These are phyloP conservation scores for Dryas integrifolia DNA, from an alignment of 331 rosid genomes.

Conservation along the genomic window DNA sequence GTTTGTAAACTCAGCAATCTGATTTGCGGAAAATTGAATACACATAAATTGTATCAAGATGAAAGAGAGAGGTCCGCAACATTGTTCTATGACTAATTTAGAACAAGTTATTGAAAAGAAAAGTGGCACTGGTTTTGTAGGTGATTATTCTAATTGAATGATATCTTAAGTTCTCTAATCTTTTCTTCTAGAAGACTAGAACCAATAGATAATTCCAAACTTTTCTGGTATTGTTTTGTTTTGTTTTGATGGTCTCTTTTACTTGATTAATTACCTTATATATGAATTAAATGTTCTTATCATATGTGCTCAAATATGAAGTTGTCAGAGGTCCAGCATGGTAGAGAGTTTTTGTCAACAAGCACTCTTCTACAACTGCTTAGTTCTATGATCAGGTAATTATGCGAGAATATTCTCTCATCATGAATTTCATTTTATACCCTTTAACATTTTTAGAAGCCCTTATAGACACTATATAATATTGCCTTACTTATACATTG, in stretches of 20 bases:
- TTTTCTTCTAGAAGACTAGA: background rate
- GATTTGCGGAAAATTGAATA: background rate
- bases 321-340: constrained; percentile 80
- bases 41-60: background rate
- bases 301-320: constrained; percentile 39
- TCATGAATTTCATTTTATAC: background rate
- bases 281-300: constrained; percentile 13
- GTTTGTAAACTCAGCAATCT: background rate
- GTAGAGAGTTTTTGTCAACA: constrained; percentile 64
- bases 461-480: background rate
- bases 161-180: background rate
- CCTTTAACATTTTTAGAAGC: background rate
- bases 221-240: background rate
- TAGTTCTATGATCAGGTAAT: constrained; percentile 71
- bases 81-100: background rate
- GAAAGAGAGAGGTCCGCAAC: background rate
- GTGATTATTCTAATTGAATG: constrained; percentile 1
- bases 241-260: constrained; percentile 9
- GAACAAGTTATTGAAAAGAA: background rate
- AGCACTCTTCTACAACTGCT: constrained; percentile 67
- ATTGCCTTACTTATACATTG: background rate
- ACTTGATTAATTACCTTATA: constrained; percentile 8
- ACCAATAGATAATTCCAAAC: background rate
- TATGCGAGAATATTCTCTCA: constrained; percentile 1
- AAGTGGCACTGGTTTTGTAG: background rate